phyloP scores from a whole-genome alignment of 345 rosid genomes.

The Populus davidiana region DNA sequence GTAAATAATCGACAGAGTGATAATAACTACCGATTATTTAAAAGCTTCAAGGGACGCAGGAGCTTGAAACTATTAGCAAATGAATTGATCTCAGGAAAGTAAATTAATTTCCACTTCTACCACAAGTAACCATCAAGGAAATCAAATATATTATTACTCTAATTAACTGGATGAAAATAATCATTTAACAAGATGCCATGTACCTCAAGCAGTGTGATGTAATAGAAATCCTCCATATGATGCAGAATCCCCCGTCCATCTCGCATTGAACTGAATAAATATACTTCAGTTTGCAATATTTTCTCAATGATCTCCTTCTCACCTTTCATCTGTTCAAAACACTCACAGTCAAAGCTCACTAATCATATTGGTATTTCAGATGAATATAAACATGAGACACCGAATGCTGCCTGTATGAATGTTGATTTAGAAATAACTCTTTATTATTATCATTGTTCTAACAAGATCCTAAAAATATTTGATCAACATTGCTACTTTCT shows the following conservation, averaged over 20 bases:
- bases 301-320: conserved; percentile 86
- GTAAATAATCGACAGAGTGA: not conserved
- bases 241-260: conserved; percentile 97
- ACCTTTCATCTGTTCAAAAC: conserved; percentile 81
- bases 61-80: not conserved
- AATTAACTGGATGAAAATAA: not conserved
- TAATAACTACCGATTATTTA: not conserved
- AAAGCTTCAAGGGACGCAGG: not conserved
- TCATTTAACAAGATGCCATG: not conserved
- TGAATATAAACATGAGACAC: not conserved
- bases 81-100: not conserved
- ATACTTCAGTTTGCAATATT: conserved; percentile 85
- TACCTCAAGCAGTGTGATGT: conserved; percentile 89
- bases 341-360: conserved; percentile 1
- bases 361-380: not conserved
- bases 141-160: not conserved
- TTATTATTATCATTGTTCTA: not conserved
- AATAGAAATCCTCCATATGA: conserved; percentile 98
- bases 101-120: not conserved
- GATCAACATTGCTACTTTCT: not conserved
- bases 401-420: not conserved
- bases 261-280: conserved; percentile 78
- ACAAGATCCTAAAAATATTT: not conserved
- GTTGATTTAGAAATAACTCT: not conserved
- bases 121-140: not conserved